Conservation (phyloP, 495 filamentous ascomycete species). For the Neurospora sp. region DNA sequence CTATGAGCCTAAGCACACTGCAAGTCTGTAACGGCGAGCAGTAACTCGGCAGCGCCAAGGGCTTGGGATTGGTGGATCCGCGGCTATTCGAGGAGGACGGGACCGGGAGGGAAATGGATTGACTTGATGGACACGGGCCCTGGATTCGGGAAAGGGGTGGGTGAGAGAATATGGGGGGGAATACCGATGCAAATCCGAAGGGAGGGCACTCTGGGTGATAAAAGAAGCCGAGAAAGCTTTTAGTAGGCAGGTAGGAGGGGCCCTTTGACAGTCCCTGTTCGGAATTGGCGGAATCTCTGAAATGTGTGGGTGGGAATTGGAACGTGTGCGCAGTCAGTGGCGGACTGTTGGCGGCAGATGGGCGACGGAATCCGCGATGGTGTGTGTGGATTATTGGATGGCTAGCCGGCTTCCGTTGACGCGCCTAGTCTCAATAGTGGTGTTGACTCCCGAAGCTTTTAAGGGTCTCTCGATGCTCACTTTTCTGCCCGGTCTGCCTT, state of each 20-base stretch:
- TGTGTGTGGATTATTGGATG: not conserved
- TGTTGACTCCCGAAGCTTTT: not conserved
- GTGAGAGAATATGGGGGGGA: constrained; percentile 1
- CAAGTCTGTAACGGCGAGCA: not conserved
- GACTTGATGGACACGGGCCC: not conserved
- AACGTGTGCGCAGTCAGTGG: not conserved
- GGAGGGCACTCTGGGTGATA: constrained; percentile 1
- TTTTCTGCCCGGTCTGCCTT: too few species aligned
- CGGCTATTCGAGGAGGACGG: not conserved
- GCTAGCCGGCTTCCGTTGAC: not conserved
- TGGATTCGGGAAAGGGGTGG: not conserved
- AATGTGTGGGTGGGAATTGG: not conserved
- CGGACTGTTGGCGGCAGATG: not conserved
- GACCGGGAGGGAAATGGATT: not conserved
- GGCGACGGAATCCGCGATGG: not conserved
- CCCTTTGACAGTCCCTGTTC: not conserved
- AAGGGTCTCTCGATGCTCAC: not conserved
- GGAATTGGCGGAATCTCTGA: not conserved
- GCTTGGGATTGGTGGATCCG: not conserved
- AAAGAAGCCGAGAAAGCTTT: constrained; percentile 17
- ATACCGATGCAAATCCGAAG: constrained; percentile 31
- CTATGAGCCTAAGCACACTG: not conserved
- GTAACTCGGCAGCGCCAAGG: not conserved
- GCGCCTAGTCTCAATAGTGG: not conserved
- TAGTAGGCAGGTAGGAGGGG: not conserved